Percentiles rank a stretch among this genome's conserved stretches.
Evolutionary conservation across 306 rosid species (phyloP).

Genomic region (Prunus dulcis): DNA sequence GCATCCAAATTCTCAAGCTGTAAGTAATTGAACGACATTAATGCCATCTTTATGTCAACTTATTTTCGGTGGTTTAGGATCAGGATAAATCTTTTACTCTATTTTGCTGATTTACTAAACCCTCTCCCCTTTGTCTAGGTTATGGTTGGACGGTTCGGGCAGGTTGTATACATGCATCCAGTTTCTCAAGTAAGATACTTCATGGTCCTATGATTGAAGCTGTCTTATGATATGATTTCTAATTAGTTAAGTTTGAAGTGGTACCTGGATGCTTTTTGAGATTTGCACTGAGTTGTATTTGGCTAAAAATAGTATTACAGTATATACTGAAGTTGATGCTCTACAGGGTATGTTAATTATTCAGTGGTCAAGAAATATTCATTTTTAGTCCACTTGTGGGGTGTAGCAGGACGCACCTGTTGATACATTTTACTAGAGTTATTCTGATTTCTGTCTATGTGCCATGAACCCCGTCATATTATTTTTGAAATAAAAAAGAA

Average conservation of each 20-base stretch:
- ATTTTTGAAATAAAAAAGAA: background rate
- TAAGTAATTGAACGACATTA: slow-evolving; percentile 40
- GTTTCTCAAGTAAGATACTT: slow-evolving; percentile 66
- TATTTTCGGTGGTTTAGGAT: slow-evolving; percentile 10
- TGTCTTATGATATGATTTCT: slow-evolving; percentile 1
- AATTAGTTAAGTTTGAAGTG: background rate
- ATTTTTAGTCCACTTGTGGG: background rate
- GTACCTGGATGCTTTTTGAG: background rate
- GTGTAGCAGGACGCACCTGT: background rate
- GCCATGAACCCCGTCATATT: background rate
- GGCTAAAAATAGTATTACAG: background rate
- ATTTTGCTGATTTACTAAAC: slow-evolving; percentile 14
- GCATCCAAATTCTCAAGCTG: slow-evolving; percentile 69
- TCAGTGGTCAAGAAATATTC: background rate
- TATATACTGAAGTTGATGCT: background rate
- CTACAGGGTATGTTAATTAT: background rate
- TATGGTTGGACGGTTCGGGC: slow-evolving; percentile 78
- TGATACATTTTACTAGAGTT: background rate
- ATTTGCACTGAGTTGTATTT: background rate
- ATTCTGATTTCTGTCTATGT: background rate
- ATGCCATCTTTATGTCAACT: slow-evolving; percentile 12
- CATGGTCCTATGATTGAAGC: background rate
- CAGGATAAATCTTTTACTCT: background rate
- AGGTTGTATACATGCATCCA: slow-evolving; percentile 75
- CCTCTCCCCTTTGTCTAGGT: slow-evolving; percentile 48